Percentiles rank a stretch among this genome's conserved stretches.
phyloP scores from a whole-genome alignment of 495 filamentous ascomycete species.

The Penicillium fimorum region DNA sequence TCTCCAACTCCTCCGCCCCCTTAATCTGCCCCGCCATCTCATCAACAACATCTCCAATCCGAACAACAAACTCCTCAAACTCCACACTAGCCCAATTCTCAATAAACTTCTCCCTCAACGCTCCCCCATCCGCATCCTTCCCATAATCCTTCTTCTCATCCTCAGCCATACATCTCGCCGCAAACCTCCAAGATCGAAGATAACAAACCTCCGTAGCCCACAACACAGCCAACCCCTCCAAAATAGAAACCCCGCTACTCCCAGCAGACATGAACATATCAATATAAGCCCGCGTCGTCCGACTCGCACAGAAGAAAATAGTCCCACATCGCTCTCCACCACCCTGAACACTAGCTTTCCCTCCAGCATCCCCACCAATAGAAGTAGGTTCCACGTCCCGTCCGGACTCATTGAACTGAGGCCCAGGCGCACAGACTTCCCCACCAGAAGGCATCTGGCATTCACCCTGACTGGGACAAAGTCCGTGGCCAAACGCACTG shows the following conservation, averaged over 20 bases:
- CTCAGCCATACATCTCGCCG: conserved; percentile 36
- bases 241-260: conserved; percentile 42
- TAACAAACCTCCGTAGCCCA: conserved; percentile 73
- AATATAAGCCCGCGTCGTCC: conserved; percentile 50
- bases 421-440: conserved; percentile 12
- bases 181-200: conserved; percentile 58
- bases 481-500: neutral
- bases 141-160: conserved; percentile 8
- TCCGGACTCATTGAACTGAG: neutral
- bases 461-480: conserved; percentile 25
- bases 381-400: neutral
- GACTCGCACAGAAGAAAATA: conserved; percentile 34
- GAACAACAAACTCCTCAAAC: conserved; percentile 56
- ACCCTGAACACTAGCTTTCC: neutral
- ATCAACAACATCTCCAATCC: conserved; percentile 43
- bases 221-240: conserved; percentile 68
- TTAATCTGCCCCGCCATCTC: conserved; percentile 42
- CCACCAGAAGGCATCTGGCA: conserved; percentile 24
- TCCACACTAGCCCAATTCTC: conserved; percentile 62
- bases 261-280: conserved; percentile 55
- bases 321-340: conserved; percentile 9
- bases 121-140: conserved; percentile 59
- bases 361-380: neutral
- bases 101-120: conserved; percentile 60
- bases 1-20: conserved; percentile 37